Evolutionary conservation across 345 rosid species (phyloP), one percentile per base, ranked within the genome.

Genomic region (Noccaea caerulescens): DNA sequence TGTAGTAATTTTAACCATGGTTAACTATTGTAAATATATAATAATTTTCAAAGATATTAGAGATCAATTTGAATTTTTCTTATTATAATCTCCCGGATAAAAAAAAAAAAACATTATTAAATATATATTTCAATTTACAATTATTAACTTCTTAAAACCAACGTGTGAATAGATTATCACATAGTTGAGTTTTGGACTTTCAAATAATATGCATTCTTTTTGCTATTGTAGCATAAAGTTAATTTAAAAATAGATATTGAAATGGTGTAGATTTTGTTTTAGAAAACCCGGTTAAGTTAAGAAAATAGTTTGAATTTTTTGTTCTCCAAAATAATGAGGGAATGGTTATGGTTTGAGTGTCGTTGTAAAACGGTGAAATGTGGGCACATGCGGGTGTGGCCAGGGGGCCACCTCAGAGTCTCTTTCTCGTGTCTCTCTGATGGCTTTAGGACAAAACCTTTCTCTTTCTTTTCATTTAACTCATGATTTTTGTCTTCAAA

Each of bases 341-440:
- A 25, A 27, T 27, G 27, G 13, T 44, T 69, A 76, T 59, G 71
- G 79, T 76, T 76, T 76, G 71, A 33, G 73, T 56, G 71, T 69
- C 75, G 63, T 63, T 76, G 75, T 76, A 69, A 63, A 70, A 69
- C 64, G 71, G 79, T 69, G 79, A 69, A 76, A 76, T 76, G 71
- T 69, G 75, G 58, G 70, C 70, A 76, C 79, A 76, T 76, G 79
- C 71, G 75, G 60, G 61, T 69, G 60, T 69, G 79, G 75, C 47
- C 75, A 69, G 71, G 79, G 75, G 79, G 79, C 79, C 79, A 76
- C 79, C 69, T 63, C 79, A 68, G 25, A 68, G 30, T 27, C 41
- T 76, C 62, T 76, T 63, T 69, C 75, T 69, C 79, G 75, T 76
- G 73, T 76, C 60, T 69, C 18, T 63, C 69, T 62, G 59, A 55